Evolutionary conservation across 345 rosid species (phyloP).

Genomic region (Physaria fendleri): DNA sequence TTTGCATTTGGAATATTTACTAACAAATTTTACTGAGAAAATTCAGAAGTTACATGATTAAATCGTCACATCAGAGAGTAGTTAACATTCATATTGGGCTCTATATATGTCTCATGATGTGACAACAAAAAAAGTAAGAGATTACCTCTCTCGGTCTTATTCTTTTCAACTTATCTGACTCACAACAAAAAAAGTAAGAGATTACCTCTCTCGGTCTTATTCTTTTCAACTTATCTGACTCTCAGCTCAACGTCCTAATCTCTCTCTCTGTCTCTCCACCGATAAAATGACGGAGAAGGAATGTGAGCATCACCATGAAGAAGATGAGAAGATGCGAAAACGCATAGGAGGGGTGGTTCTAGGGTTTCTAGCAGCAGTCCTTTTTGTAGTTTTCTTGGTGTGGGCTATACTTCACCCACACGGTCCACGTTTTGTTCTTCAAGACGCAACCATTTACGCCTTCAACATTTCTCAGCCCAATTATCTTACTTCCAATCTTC

Average conservation of each 20-base stretch:
- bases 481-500: conserved; percentile 64
- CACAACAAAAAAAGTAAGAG: too few species aligned
- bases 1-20: background rate
- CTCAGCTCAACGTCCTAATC: conserved; percentile 1
- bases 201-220: too few species aligned
- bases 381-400: conserved; percentile 43
- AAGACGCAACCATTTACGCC: conserved; percentile 75
- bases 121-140: background rate
- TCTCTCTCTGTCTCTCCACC: too few species aligned
- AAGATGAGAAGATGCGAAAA: conserved; percentile 24
- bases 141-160: background rate
- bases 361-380: conserved; percentile 14
- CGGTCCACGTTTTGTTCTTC: conserved; percentile 68
- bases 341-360: conserved; percentile 18
- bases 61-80: too few species aligned
- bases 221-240: too few species aligned
- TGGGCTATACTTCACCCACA: conserved; percentile 84
- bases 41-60: too few species aligned
- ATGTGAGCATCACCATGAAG: conserved; percentile 29
- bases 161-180: background rate
- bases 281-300: conserved; percentile 26
- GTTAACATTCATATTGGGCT: too few species aligned
- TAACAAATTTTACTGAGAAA: too few species aligned
- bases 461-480: conserved; percentile 69
- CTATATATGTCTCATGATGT: conserved; percentile 15